Evolutionary conservation across 768 basidiomycete genomes (phyloP), one percentile per base, ranked within the genome.

Genomic region (Kwoniella botswanensis): DNA sequence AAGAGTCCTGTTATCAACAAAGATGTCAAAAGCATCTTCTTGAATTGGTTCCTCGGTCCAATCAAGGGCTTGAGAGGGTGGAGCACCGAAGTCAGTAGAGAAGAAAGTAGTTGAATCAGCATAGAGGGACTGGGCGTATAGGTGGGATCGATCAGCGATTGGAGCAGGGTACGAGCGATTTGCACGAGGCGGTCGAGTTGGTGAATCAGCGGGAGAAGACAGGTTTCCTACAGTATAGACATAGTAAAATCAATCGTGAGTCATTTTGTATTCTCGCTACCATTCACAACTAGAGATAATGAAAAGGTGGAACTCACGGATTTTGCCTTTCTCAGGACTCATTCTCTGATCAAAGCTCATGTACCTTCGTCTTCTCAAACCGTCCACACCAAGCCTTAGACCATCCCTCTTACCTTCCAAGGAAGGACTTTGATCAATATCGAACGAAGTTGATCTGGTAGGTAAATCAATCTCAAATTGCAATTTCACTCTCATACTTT

Each of bases 161-260:
- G 76, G 76, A 42, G 71, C 60, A 26, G 73, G 71, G 41, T 77
- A 71, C 26, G 76, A 74, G 66, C 76, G 76, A 35, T 77, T 69
- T 17, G 67, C 53, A 18, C 67, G 50, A 44, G 55, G 54, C 12
- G 53, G 42, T 43, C 41, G 35, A 9, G 64, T n/a, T n/a, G 64
- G 64, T 11, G 64, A 57, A 15, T 44, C 64, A 11, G 74, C 55
- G 9, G 65, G 71, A 21, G 71, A 57, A 29, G 72, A 74, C 15
- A 71, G 58, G 35, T 71, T 65, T 17, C 70, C 73, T 74, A 44
- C 3, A 17, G 50, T 43, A 69, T 21, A 21, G n/a, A 2, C 2
- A 21, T 26, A 29, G 26, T 35, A 5, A n/a, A 18, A 29, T 65
- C 13, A 26, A 15, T n/a, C 53, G 35, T 35, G 35, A 35, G 35